A percentile compares a stretch with the other conserved stretches of the same genome.
Evolutionary conservation across 441 rosid genomes (phyloP).

Genomic region (Theobroma grandiflorum): DNA sequence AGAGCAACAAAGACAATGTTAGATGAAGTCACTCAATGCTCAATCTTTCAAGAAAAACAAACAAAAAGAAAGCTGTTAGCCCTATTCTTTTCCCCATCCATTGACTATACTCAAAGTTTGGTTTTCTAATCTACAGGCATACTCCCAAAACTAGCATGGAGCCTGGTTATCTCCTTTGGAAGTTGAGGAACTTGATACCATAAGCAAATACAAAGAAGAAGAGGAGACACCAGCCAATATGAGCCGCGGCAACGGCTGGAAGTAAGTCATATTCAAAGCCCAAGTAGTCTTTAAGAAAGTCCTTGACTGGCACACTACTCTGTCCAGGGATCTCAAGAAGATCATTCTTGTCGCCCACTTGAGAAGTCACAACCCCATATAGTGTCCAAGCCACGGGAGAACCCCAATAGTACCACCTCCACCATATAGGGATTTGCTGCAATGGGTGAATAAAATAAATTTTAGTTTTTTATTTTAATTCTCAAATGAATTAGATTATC

Average conservation of each 20-base stretch:
- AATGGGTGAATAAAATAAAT: background rate
- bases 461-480: background rate
- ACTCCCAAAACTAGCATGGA: background rate
- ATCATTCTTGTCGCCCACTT: slow-evolving; percentile 64
- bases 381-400: slow-evolving; percentile 89
- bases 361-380: slow-evolving; percentile 80
- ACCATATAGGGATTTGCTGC: slow-evolving; percentile 87
- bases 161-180: slow-evolving; percentile 63
- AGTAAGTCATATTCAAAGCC: slow-evolving; percentile 75
- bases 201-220: slow-evolving; percentile 70
- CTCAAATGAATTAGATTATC: background rate
- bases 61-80: background rate
- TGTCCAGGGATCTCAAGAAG: slow-evolving; percentile 50
- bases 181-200: slow-evolving; percentile 79
- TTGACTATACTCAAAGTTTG: background rate
- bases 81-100: background rate
- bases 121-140: background rate
- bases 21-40: too few species aligned
- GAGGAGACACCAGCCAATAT: slow-evolving; percentile 62
- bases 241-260: slow-evolving; percentile 68
- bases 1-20: too few species aligned
- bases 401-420: slow-evolving; percentile 97
- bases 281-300: slow-evolving; percentile 62
- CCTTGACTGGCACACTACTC: slow-evolving; percentile 43
- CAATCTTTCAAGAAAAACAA: background rate